Conservation (phyloP, 1,284 basidiomycete genomes). For the Tausonia pullulans region DNA sequence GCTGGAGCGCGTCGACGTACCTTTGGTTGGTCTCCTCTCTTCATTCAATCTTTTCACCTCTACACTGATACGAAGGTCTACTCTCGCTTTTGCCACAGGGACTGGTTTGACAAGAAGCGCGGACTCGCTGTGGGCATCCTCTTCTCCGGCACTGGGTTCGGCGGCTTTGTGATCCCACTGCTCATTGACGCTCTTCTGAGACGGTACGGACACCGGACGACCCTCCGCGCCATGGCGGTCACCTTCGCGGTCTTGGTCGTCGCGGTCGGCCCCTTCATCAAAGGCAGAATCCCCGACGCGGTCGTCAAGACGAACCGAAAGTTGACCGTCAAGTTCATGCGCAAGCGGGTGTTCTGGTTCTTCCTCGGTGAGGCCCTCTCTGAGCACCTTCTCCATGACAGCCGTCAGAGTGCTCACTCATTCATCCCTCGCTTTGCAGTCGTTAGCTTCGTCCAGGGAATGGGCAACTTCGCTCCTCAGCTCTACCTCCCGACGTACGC, state of each 20-base stretch:
- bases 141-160: neutral
- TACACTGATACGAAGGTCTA: too few relatives aligned
- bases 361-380: neutral
- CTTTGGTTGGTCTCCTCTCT: neutral
- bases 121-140: constrained; percentile 5
- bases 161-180: neutral
- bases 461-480: neutral
- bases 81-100: neutral
- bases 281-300: neutral
- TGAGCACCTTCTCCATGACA: neutral
- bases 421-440: neutral
- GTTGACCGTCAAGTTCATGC: neutral
- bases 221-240: neutral
- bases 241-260: neutral
- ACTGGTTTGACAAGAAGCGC: neutral
- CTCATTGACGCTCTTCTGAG: neutral
- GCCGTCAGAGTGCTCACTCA: neutral
- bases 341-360: constrained; percentile 1
- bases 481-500: constrained; percentile 2
- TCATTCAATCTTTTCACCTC: neutral
- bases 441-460: neutral
- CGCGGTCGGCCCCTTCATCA: neutral
- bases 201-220: neutral
- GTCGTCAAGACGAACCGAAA: neutral
- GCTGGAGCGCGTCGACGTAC: neutral